phyloP scores from a whole-genome alignment of 306 rosid species.

The Quercus wislizeni region DNA sequence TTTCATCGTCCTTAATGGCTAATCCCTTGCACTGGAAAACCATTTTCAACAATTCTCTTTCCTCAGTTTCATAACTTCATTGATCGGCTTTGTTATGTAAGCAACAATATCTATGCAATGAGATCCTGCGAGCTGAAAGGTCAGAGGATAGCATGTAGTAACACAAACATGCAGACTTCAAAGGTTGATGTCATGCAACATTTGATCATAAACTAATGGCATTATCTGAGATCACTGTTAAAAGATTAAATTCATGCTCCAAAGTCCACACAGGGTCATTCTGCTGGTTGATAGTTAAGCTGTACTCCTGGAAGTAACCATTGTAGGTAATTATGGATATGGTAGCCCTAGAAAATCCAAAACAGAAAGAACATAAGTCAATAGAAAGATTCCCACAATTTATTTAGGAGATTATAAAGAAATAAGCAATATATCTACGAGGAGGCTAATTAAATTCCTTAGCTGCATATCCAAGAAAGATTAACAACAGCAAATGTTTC shows the following conservation, averaged over 20 bases:
- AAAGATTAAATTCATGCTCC: constrained; percentile 69
- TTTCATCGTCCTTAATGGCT: background rate
- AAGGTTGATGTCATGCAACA: background rate
- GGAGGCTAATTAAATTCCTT: background rate
- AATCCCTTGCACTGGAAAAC: background rate
- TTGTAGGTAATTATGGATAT: constrained; percentile 61
- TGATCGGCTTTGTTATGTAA: background rate
- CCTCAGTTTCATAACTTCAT: background rate
- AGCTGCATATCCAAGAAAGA: background rate
- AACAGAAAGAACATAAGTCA: constrained; percentile 16
- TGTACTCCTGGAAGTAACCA: constrained; percentile 81
- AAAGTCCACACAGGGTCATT: constrained; percentile 64
- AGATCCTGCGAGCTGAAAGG: background rate
- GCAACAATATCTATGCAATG: background rate
- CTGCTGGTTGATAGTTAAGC: constrained; percentile 49
- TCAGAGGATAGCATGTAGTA: background rate
- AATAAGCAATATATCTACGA: background rate
- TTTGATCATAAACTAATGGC: constrained; percentile 34
- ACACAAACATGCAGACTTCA: background rate
- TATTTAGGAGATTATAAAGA: background rate
- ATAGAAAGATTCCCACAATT: background rate
- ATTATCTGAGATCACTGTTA: constrained; percentile 40
- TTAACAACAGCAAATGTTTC: background rate
- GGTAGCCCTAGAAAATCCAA: constrained; percentile 58
- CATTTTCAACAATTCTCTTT: background rate